Evolutionary conservation across 2,329 filamentous ascomycete species (phyloP).

Genomic region (Alternaria atra): DNA sequence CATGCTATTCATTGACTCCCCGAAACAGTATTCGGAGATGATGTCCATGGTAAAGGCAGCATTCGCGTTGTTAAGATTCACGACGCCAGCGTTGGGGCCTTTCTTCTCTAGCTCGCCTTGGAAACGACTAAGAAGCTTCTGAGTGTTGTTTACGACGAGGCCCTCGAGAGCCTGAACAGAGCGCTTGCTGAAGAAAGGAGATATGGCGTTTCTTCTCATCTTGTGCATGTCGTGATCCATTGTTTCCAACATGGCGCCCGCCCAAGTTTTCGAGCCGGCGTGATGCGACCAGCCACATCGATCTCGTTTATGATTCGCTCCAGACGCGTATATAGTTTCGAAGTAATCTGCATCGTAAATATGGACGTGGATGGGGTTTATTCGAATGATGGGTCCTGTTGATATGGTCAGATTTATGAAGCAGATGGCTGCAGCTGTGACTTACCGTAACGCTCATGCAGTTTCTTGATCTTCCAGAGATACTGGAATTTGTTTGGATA

Average conservation of each 20-base stretch:
- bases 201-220: constrained; percentile 27
- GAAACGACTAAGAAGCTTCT: not conserved
- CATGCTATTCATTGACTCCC: constrained; percentile 6
- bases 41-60: constrained; percentile 26
- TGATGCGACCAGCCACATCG: constrained; percentile 16
- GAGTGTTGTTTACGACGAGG: constrained; percentile 17
- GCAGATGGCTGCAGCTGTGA: accelerated
- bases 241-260: constrained; percentile 21
- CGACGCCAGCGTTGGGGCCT: not conserved
- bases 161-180: constrained; percentile 19
- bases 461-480: constrained; percentile 34
- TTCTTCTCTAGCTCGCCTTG: not conserved
- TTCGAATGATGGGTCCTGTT: constrained; percentile 19
- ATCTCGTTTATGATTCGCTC: constrained; percentile 19
- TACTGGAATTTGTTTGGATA: constrained; percentile 30
- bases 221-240: constrained; percentile 37
- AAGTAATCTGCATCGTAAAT: constrained; percentile 27
- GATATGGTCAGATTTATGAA: not conserved
- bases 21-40: constrained; percentile 23
- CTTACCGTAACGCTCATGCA: constrained; percentile 36
- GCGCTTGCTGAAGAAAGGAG: constrained; percentile 37
- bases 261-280: constrained; percentile 4
- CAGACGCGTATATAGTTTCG: constrained; percentile 25
- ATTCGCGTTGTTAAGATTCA: constrained; percentile 18
- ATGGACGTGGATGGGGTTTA: constrained; percentile 27